These are phyloP conservation scores for Xylariaceae sp. DNA, from an alignment of 2,329 filamentous ascomycete genomes.

Conservation along the genomic window DNA sequence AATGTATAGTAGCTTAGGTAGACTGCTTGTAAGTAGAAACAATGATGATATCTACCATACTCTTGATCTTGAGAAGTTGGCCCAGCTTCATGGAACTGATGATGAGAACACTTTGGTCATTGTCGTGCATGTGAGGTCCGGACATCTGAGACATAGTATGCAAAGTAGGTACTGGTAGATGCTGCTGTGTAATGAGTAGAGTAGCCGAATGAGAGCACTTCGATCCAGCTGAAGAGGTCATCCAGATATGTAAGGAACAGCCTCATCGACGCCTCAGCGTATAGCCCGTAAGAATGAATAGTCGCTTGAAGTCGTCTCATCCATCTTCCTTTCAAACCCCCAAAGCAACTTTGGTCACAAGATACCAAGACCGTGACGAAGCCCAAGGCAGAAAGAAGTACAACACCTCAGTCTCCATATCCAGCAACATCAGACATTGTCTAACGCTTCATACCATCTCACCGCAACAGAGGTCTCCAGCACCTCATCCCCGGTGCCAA, in stretches of 20 bases:
- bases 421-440: constrained; percentile 3
- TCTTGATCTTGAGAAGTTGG: background rate
- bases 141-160: background rate
- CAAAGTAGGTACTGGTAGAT: background rate
- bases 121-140: background rate
- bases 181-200: background rate
- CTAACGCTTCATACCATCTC: constrained; percentile 5
- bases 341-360: background rate
- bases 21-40: background rate
- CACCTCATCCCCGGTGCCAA: constrained; percentile 1
- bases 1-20: background rate
- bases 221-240: background rate
- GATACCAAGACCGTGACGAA: background rate
- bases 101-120: background rate
- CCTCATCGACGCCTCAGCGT: too few species aligned
- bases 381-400: background rate
- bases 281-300: background rate
- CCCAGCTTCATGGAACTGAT: background rate
- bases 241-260: background rate
- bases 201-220: background rate
- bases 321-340: background rate
- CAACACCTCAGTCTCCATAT: background rate
- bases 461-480: background rate
- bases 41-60: background rate
- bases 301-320: background rate